Conservation (phyloP, 495 filamentous ascomycete genomes). For the Penicillium alfredii region DNA sequence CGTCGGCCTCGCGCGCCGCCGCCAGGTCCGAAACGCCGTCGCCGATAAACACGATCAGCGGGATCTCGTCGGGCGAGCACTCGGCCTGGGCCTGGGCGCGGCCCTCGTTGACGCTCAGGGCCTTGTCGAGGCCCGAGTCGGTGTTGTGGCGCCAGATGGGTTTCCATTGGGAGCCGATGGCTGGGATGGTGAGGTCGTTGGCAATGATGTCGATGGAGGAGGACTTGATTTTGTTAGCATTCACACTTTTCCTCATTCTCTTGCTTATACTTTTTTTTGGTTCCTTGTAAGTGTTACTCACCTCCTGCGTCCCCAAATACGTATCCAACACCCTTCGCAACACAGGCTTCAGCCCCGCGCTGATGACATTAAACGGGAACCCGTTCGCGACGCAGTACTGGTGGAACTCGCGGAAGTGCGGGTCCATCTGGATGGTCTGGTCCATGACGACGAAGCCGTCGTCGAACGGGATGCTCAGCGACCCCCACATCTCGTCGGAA, state of each 20-base stretch:
- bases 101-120: slow-evolving; percentile 56
- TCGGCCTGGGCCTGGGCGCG: slow-evolving; percentile 46
- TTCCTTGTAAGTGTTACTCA: no score
- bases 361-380: slow-evolving; percentile 71
- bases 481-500: slow-evolving; percentile 73
- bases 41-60: slow-evolving; percentile 70
- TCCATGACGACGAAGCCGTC: slow-evolving; percentile 68
- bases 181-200: slow-evolving; percentile 58
- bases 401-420: slow-evolving; percentile 61
- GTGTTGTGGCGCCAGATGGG: slow-evolving; percentile 65
- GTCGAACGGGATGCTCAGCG: slow-evolving; percentile 63
- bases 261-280: no score
- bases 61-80: slow-evolving; percentile 56
- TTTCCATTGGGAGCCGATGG: slow-evolving; percentile 58
- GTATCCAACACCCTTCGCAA: slow-evolving; percentile 55
- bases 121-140: slow-evolving; percentile 67
- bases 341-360: slow-evolving; percentile 64
- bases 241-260: no score
- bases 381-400: slow-evolving; percentile 56
- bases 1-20: slow-evolving; percentile 67
- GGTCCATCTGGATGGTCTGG: slow-evolving; percentile 57
- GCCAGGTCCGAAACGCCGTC: slow-evolving; percentile 73
- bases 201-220: slow-evolving; percentile 63
- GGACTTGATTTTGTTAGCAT: slow-evolving; percentile 26
- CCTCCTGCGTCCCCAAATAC: slow-evolving; percentile 57